A percentile compares a stretch with the other conserved stretches of the same genome.
Conservation (phyloP, 441 rosid species). For the Syzygium syzygioides region DNA sequence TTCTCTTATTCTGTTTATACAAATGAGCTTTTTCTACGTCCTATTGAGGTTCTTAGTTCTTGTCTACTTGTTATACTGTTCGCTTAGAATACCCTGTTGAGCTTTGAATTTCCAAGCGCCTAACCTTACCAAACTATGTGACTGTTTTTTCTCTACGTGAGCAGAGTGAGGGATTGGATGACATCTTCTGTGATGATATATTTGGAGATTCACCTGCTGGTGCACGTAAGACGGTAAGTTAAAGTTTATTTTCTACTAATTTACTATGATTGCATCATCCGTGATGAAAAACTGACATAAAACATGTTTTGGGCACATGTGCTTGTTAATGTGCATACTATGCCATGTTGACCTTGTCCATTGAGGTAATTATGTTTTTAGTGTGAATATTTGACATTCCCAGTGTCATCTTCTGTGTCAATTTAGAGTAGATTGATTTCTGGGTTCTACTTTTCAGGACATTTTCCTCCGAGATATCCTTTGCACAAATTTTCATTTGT, state of each 20-base stretch:
- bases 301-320: background rate
- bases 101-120: background rate
- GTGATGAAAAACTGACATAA: background rate
- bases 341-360: background rate
- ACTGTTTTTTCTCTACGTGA: background rate
- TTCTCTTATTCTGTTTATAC: background rate
- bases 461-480: background rate
- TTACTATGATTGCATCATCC: background rate
- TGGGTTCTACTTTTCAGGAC: background rate
- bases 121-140: background rate
- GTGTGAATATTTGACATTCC: background rate
- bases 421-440: background rate
- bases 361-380: background rate
- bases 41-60: background rate
- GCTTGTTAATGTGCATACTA: background rate
- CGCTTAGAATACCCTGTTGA: background rate
- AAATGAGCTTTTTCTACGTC: background rate
- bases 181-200: constrained; percentile 84
- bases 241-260: background rate
- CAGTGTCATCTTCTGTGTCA: background rate
- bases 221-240: constrained; percentile 51
- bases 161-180: constrained; percentile 89
- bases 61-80: background rate
- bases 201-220: constrained; percentile 95
- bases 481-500: background rate